phyloP scores from a whole-genome alignment of 1,284 basidiomycete species.

The Rhodotorula sp. region DNA sequence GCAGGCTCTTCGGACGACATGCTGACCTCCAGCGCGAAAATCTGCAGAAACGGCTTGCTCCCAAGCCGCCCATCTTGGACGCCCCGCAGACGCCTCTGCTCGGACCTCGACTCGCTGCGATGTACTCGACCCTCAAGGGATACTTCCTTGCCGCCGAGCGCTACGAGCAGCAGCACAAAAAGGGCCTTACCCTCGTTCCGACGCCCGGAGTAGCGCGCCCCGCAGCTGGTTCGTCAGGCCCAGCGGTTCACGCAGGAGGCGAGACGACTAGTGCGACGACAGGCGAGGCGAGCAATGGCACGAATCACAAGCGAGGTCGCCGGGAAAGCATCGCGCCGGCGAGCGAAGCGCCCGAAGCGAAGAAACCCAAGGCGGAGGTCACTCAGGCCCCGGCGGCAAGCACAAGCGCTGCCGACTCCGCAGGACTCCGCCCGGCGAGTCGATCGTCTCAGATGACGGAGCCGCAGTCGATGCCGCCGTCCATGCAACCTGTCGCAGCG shows the following conservation, averaged over 20 bases:
- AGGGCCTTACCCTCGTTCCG: slow-evolving; percentile 8
- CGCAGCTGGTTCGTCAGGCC: neutral
- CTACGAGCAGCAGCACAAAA: slow-evolving; percentile 29
- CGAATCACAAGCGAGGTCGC: neutral
- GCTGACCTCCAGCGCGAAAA: neutral
- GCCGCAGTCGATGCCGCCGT: no score
- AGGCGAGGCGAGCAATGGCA: neutral
- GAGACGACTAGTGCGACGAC: neutral
- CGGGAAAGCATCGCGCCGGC: neutral
- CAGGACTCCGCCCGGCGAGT: no score
- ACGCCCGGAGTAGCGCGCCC: neutral
- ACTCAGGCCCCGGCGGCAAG: slow-evolving; percentile 5
- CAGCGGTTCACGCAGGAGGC: neutral
- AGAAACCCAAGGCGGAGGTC: slow-evolving; percentile 7
- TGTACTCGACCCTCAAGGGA: slow-evolving; percentile 26
- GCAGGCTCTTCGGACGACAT: neutral
- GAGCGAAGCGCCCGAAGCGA: slow-evolving; percentile 1
- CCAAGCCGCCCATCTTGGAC: slow-evolving; percentile 31
- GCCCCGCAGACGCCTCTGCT: slow-evolving; percentile 25
- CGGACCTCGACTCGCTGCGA: slow-evolving; percentile 10
- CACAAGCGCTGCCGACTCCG: no score
- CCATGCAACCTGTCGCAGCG: no score
- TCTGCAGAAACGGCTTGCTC: slow-evolving; percentile 9
- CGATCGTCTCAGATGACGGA: no score
- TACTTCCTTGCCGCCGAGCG: slow-evolving; percentile 36